These are phyloP conservation scores for Phaseolus lunatus DNA, from an alignment of 306 rosid genomes.

Conservation along the genomic window DNA sequence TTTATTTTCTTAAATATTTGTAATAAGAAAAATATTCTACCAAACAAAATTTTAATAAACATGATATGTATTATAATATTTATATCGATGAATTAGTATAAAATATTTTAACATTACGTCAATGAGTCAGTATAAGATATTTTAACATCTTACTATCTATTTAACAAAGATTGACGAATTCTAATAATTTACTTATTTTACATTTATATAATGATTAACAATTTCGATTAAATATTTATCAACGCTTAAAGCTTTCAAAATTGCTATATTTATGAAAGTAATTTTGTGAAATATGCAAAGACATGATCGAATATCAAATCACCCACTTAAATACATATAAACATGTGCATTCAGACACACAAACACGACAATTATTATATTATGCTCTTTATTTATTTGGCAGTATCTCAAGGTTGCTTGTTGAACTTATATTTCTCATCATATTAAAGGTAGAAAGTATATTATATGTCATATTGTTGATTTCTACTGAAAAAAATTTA, in stretches of 20 bases:
- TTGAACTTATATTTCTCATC: background rate
- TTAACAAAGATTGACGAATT: too few species aligned
- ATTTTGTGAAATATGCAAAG: background rate
- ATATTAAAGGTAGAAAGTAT: background rate
- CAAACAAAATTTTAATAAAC: too few species aligned
- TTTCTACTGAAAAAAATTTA: background rate
- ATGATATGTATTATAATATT: too few species aligned
- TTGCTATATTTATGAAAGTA: background rate
- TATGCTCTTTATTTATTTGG: background rate
- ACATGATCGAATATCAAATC: background rate
- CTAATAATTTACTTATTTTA: too few species aligned
- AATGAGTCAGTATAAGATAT: too few species aligned
- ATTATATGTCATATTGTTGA: background rate
- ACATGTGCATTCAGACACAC: background rate
- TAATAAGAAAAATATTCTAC: too few species aligned
- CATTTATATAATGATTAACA: too few species aligned
- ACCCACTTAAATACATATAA: background rate
- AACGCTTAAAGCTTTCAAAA: background rate
- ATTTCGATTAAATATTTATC: background rate
- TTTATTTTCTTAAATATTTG: too few species aligned
- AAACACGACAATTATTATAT: slow-evolving; percentile 20
- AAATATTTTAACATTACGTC: too few species aligned
- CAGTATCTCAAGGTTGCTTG: background rate
- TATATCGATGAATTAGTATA: too few species aligned
- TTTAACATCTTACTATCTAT: too few species aligned